Percentiles rank a stretch among this genome's conserved stretches.
These are phyloP conservation scores for Beauveria rudraprayagi DNA, from an alignment of 2,329 filamentous ascomycete species.

Conservation along the genomic window DNA sequence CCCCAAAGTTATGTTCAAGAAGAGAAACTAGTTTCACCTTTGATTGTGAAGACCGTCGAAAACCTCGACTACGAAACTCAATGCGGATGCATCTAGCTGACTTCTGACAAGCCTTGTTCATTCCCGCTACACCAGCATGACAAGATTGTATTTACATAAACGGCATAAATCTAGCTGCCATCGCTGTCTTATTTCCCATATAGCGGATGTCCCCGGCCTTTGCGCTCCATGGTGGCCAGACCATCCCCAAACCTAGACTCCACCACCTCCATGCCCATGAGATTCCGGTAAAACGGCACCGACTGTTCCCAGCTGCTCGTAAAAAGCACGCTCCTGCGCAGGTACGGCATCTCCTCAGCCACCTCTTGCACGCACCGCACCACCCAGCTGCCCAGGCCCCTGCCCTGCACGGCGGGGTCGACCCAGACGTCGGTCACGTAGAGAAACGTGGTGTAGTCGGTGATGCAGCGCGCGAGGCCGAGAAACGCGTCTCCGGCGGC, in stretches of 20 bases:
- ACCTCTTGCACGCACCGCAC: slow-evolving; percentile 48
- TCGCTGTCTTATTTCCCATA: not conserved
- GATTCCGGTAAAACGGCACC: slow-evolving; percentile 26
- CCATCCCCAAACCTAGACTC: slow-evolving; percentile 10
- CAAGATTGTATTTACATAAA: not conserved
- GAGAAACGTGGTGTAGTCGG: slow-evolving; percentile 55
- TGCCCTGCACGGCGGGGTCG: slow-evolving; percentile 42
- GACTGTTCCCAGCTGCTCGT: slow-evolving; percentile 27
- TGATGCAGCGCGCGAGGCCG: slow-evolving; percentile 42
- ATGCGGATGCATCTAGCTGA: too few relatives aligned
- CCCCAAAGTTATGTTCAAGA: too few relatives aligned
- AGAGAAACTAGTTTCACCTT: too few relatives aligned
- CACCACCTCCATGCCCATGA: slow-evolving; percentile 24
- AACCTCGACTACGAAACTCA: too few relatives aligned
- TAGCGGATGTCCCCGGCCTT: slow-evolving; percentile 15
- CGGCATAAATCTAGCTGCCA: not conserved
- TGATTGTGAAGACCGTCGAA: too few relatives aligned
- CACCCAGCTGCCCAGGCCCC: slow-evolving; percentile 54
- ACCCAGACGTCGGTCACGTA: slow-evolving; percentile 59
- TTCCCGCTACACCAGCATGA: not conserved
- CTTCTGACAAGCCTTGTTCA: too few relatives aligned
- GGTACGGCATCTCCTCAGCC: slow-evolving; percentile 40
- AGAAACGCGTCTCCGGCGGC: slow-evolving; percentile 15
- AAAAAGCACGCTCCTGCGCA: slow-evolving; percentile 47
- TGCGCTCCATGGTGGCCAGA: slow-evolving; percentile 17